phyloP scores from a whole-genome alignment of 768 basidiomycete species.

The Psilocybe cubensis region DNA sequence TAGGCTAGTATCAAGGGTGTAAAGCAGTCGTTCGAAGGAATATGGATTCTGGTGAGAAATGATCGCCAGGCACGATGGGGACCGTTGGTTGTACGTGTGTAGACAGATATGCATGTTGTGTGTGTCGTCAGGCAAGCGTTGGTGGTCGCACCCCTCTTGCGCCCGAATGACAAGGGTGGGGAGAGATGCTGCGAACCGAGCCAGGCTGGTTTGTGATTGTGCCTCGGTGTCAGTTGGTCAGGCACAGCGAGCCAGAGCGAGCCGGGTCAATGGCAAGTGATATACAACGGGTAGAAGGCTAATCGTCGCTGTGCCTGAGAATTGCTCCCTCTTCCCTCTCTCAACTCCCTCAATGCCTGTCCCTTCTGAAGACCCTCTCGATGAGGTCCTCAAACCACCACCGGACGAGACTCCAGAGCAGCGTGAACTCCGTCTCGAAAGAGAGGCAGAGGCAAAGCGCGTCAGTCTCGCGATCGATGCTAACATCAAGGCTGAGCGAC shows the following conservation, averaged over 20 bases:
- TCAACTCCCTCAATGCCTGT: slow-evolving; percentile 36
- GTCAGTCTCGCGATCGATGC: slow-evolving; percentile 78
- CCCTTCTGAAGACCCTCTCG: slow-evolving; percentile 62
- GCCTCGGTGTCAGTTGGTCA: slow-evolving; percentile 31
- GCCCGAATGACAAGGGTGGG: slow-evolving; percentile 19
- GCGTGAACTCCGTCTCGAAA: slow-evolving; percentile 52
- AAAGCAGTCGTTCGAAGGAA: neutral
- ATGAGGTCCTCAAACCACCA: slow-evolving; percentile 67
- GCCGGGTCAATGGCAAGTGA: slow-evolving; percentile 19
- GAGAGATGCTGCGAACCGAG: slow-evolving; percentile 2
- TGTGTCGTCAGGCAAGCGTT: slow-evolving; percentile 1
- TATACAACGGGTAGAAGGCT: slow-evolving; percentile 23
- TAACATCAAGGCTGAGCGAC: slow-evolving; percentile 65
- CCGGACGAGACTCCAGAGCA: slow-evolving; percentile 66
- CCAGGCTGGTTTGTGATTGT: slow-evolving; percentile 18
- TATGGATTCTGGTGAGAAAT: neutral
- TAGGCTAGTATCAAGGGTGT: neutral
- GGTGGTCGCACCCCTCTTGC: neutral
- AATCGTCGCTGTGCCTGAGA: slow-evolving; percentile 26
- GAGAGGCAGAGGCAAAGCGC: slow-evolving; percentile 68
- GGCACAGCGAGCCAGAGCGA: slow-evolving; percentile 22
- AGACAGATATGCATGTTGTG: neutral
- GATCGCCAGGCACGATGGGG: slow-evolving; percentile 1
- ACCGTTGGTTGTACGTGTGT: neutral
- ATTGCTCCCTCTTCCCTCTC: slow-evolving; percentile 20